These are phyloP conservation scores for Colletotrichum brevisporum DNA, from an alignment of 2,329 filamentous ascomycete genomes.

Conservation along the genomic window DNA sequence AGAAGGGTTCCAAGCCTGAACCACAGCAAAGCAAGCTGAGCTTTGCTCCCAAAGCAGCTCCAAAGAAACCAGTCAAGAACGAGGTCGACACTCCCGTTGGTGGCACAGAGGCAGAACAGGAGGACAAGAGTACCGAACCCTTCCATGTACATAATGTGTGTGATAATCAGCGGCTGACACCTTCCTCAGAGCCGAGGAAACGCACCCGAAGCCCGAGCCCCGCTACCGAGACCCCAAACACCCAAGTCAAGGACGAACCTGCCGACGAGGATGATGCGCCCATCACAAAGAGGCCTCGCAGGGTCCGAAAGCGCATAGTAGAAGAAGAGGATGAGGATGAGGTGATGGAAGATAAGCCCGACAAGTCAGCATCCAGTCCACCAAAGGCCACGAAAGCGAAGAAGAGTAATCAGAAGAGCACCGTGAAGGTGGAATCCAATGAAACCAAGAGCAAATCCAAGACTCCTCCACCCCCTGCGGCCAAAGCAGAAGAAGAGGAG, in stretches of 20 bases:
- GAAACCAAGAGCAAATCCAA: conserved; percentile 43
- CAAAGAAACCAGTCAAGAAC: conserved; percentile 51
- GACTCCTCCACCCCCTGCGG: conserved; percentile 42
- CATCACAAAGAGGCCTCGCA: conserved; percentile 70
- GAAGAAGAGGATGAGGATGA: conserved; percentile 67
- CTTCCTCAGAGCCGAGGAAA: conserved; percentile 60
- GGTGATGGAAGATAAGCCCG: conserved; percentile 52
- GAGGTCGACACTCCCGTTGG: conserved; percentile 46
- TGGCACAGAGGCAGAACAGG: conserved; percentile 52
- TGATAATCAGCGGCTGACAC: not conserved
- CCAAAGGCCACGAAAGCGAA: conserved; percentile 18
- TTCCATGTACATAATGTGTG: not conserved
- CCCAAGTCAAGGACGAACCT: conserved; percentile 49
- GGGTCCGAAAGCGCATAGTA: conserved; percentile 58
- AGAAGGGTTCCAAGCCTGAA: conserved; percentile 69
- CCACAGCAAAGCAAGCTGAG: conserved; percentile 84
- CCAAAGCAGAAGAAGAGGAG: conserved; percentile 46
- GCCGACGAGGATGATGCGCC: conserved; percentile 71
- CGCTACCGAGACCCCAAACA: conserved; percentile 41
- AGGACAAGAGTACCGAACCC: conserved; percentile 42
- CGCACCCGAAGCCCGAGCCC: conserved; percentile 51
- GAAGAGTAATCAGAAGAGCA: conserved; percentile 33
- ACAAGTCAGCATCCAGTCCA: conserved; percentile 42
- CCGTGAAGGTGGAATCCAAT: conserved; percentile 37
- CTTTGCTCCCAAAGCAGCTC: conserved; percentile 73